Evolutionary conservation across 495 filamentous ascomycete genomes (phyloP), one percentile per base, ranked within the genome.

Genomic region (Tetracladium setigerum): DNA sequence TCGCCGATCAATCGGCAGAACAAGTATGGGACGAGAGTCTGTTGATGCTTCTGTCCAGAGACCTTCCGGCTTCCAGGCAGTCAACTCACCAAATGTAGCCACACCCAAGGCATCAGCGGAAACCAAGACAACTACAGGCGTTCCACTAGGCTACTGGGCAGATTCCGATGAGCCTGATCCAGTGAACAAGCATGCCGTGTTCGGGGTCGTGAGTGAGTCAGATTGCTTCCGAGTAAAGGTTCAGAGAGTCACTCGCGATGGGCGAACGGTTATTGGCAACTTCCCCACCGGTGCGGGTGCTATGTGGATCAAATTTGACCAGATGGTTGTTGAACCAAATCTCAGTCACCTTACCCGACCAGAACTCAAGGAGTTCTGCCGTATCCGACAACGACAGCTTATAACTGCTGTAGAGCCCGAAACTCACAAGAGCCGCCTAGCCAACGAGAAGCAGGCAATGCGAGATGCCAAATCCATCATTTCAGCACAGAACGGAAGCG

Each of bases 221-320:
- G 73, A 77, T 44, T 74, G 71, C 64, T 76, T 78, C 45, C 54
- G 74, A 4, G 69, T 75, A 43, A 78, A 76, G 53, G 60, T 78
- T 2, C 61, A 67, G 24, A 58, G 64, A 9, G 63, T 70, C 38
- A 78, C 72, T 3, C 66, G 71, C 16, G 70, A 73, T 44, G 74
- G 74, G 4, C 64, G 67, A 1, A 60, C 56, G n/a, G 57, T 69
- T 1, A 52, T 65, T 15, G 72, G 66, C 17, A 73, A 73, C 55
- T 76, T 76, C 40, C 74, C 74, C 0, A 52, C 46, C 14, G 74
- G 74, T 2, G 67, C 74, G 8, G 73, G 73, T 9, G 69, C 65
- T 2, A 55, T 78, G 1, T 78, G 74, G 74, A 73, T 77, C 8
- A 59, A 66, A 1, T 78, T 72, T 52, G 73, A 78, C n/a, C 69